Conservation (phyloP, 1,284 basidiomycete genomes). For the Cutaneotrichosporon spelunceum region DNA sequence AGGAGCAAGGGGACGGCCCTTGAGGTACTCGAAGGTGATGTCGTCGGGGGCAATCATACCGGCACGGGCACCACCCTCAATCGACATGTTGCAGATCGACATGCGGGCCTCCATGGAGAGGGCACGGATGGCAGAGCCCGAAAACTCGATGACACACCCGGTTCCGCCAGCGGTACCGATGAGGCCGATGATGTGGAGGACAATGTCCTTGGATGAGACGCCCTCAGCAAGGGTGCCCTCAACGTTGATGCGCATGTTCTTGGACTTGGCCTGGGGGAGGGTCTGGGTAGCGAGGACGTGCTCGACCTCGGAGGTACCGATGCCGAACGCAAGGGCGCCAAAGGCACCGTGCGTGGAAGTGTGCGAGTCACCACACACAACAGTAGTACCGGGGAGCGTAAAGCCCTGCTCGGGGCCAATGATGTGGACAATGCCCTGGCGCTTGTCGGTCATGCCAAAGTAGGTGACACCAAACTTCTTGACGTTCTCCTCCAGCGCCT, state of each 20-base stretch:
- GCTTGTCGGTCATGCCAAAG: slow-evolving; percentile 86
- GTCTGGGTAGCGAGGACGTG: slow-evolving; percentile 96
- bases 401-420: slow-evolving; percentile 97
- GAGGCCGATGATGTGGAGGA: slow-evolving; percentile 87
- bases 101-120: slow-evolving; percentile 95
- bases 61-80: slow-evolving; percentile 90
- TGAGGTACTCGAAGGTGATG: slow-evolving; percentile 81
- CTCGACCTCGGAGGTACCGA: slow-evolving; percentile 94
- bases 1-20: slow-evolving; percentile 73
- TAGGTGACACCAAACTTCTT: slow-evolving; percentile 93
- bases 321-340: slow-evolving; percentile 92
- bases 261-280: slow-evolving; percentile 82
- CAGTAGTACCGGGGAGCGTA: slow-evolving; percentile 90
- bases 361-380: slow-evolving; percentile 86
- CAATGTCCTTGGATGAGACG: slow-evolving; percentile 90
- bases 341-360: slow-evolving; percentile 80
- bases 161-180: slow-evolving; percentile 95
- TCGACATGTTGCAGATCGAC: slow-evolving; percentile 98
- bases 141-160: slow-evolving; percentile 88
- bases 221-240: slow-evolving; percentile 82
- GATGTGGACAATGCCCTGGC: slow-evolving; percentile 93
- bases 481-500: slow-evolving; percentile 88
- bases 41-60: slow-evolving; percentile 96
- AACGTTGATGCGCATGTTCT: slow-evolving; percentile 93
- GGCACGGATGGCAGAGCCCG: slow-evolving; percentile 82